Evolutionary conservation across 192 early-diverging fungal genomes (phyloP).

Genomic region (Entomortierella beljakovae): DNA sequence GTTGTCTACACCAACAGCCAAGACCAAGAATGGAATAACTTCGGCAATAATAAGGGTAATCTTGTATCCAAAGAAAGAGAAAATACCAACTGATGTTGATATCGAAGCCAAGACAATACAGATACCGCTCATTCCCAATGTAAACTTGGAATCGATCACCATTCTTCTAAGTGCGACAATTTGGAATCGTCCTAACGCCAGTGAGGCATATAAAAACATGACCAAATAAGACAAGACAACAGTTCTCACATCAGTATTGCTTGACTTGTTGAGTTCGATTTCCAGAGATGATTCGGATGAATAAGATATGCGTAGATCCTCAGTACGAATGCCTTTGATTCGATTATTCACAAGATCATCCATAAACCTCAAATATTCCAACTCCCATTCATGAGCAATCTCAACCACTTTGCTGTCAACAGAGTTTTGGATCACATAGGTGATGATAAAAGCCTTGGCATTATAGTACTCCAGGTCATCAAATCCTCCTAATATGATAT

Average conservation of each 20-base stretch:
- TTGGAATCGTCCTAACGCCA: slow-evolving; percentile 64
- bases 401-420: slow-evolving; percentile 47
- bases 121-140: slow-evolving; percentile 68
- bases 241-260: slow-evolving; percentile 68
- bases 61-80: slow-evolving; percentile 70
- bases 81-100: slow-evolving; percentile 69
- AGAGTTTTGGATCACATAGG: slow-evolving; percentile 69
- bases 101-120: slow-evolving; percentile 70
- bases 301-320: slow-evolving; percentile 61
- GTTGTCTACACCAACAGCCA: slow-evolving; percentile 77
- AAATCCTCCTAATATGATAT: slow-evolving; percentile 69
- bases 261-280: slow-evolving; percentile 69
- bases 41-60: slow-evolving; percentile 76
- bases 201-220: slow-evolving; percentile 74
- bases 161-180: slow-evolving; percentile 53
- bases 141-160: slow-evolving; percentile 72
- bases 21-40: slow-evolving; percentile 75
- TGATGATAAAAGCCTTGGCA: slow-evolving; percentile 68
- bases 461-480: slow-evolving; percentile 45
- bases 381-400: slow-evolving; percentile 69
- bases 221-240: slow-evolving; percentile 68
- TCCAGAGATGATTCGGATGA: slow-evolving; percentile 74
- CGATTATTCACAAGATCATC: slow-evolving; percentile 27
- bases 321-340: slow-evolving; percentile 30
- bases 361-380: slow-evolving; percentile 53